Conservation (phyloP, 2,329 filamentous ascomycete genomes). For the Hirsutella thompsonii region DNA sequence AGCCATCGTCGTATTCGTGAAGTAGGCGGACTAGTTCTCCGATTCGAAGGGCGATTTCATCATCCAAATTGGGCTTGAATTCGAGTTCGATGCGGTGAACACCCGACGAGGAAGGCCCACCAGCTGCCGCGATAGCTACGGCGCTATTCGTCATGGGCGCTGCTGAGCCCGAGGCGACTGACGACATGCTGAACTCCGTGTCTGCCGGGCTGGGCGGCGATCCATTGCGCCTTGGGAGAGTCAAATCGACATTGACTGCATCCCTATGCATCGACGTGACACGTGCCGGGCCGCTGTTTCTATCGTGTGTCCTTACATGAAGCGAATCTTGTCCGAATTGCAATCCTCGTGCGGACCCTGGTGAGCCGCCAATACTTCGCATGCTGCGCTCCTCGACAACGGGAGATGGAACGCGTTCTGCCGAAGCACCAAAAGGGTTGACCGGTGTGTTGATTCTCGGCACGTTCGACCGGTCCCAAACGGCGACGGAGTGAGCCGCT, state of each 20-base stretch:
- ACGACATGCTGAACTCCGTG: conserved; percentile 49
- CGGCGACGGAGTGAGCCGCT: conserved; percentile 6
- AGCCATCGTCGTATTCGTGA: conserved; percentile 96
- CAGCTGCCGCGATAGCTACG: conserved; percentile 48
- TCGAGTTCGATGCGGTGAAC: conserved; percentile 92
- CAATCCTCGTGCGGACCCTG: neutral
- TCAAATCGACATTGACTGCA: conserved; percentile 40
- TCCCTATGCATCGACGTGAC: conserved; percentile 45
- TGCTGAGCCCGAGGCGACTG: conserved; percentile 33
- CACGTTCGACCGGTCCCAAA: conserved; percentile 25
- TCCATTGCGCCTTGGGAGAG: conserved; percentile 22
- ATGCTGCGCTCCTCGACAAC: conserved; percentile 20
- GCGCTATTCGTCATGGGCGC: conserved; percentile 26
- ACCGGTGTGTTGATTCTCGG: conserved; percentile 33
- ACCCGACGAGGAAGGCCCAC: conserved; percentile 44
- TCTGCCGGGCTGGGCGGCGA: conserved; percentile 45
- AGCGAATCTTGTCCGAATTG: too few relatives aligned
- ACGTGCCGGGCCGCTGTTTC: conserved; percentile 23
- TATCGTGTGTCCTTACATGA: too few relatives aligned
- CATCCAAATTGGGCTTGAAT: conserved; percentile 83
- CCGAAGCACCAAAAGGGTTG: conserved; percentile 61
- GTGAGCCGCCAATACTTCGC: conserved; percentile 10
- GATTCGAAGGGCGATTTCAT: conserved; percentile 71
- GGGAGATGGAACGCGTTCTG: conserved; percentile 34
- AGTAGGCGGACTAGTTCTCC: conserved; percentile 80